Base-by-base conservation (phyloP, 1,139 yeast genomes). In the Candida sp. region DNA sequence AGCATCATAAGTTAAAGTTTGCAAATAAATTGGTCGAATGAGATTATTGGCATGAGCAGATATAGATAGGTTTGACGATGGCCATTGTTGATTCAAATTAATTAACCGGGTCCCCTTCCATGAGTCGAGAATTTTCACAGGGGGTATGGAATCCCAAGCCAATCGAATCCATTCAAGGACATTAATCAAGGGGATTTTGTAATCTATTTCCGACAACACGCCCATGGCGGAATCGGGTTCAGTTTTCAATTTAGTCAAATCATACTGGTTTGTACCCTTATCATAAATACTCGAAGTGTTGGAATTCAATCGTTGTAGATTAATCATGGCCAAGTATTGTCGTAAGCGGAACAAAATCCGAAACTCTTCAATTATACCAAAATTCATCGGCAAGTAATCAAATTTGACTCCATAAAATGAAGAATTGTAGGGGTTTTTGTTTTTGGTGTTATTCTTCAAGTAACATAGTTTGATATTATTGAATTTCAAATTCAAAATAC, bases 321-420 rank as follows among this genome's bases (percentile, higher is more conserved):
- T 66, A 43, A 61, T 70, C 66, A 81, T 68, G 33, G 75, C 80
- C 48, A 76, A 63, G 50, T 81, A 82, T 51, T 82, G 87, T 49
- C 79, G 82, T 5, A 78, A 65, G 47, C 88, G 69, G 55, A 78
- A 82, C 38, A 79, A 63, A 9, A 80, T 70, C 50, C 80, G 80
- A 53, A 82, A 79, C 50, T 82, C 87, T 47, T 80, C 82, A 25
- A 79, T 68, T 4, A 82, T 79, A 2, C 88, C 88, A 70, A 82
- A 81, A 49, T 75, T 79, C 72, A 81, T 80, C 2, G 87, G 87
- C 33, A 81, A 60, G 54, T 79, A 81, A 51, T 75, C 77, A 44
- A 71, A 71, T 45, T 65, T 69, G 33, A 65, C 64, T 5, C 74
- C 75, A 42, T 62, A 63, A 45, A 57, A 62, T 6, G 63, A 53